phyloP scores from a whole-genome alignment of 768 basidiomycete species.

The Lenzites betulinus region DNA sequence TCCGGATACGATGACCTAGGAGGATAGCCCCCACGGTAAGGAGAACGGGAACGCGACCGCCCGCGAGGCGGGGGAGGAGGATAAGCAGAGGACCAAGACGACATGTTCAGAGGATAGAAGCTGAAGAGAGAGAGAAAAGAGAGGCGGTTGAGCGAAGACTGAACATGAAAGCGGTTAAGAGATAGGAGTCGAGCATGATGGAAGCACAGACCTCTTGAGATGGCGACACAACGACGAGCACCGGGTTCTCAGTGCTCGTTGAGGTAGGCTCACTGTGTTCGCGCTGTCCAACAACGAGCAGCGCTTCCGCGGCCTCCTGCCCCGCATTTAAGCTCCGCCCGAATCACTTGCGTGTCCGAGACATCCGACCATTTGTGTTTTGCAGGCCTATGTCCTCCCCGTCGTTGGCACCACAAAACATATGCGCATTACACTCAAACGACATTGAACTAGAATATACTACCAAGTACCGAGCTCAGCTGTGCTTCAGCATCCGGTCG shows the following conservation, averaged over 20 bases:
- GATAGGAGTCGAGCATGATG: constrained; percentile 85
- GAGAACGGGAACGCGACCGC: constrained; percentile 84
- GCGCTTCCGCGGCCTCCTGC: constrained; percentile 19
- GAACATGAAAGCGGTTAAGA: constrained; percentile 71
- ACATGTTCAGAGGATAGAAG: constrained; percentile 64
- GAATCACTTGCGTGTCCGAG: not conserved
- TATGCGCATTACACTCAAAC: not conserved
- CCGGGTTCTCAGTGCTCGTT: constrained; percentile 40
- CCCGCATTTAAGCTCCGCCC: constrained; percentile 45
- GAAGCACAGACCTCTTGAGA: constrained; percentile 88
- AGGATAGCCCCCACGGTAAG: constrained; percentile 52
- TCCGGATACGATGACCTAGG: constrained; percentile 61
- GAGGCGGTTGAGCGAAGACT: constrained; percentile 53
- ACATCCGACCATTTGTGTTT: constrained; percentile 3
- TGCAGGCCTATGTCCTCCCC: not conserved
- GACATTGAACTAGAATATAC: constrained; percentile 48
- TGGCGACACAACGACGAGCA: constrained; percentile 43
- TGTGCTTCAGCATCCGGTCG: constrained; percentile 23
- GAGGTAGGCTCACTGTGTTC: constrained; percentile 52
- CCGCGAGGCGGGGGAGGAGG: constrained; percentile 66
- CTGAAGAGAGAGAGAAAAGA: constrained; percentile 54
- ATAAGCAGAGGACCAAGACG: constrained; percentile 72
- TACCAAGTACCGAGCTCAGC: constrained; percentile 49
- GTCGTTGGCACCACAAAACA: not conserved
- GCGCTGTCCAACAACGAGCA: constrained; percentile 53